phyloP scores from a whole-genome alignment of 441 rosid genomes.

The Arabidopsis lyrata region DNA sequence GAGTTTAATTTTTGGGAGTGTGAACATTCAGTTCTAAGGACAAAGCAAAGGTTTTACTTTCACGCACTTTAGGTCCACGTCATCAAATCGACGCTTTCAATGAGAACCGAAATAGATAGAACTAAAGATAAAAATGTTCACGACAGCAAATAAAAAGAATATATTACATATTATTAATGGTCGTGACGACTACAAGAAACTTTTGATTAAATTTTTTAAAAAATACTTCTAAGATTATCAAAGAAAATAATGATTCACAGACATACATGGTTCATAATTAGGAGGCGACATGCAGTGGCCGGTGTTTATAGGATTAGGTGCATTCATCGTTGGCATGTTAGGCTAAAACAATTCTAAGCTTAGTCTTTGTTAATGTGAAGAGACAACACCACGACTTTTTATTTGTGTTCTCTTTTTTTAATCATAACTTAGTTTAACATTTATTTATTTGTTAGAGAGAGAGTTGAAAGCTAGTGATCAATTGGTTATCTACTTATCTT shows the following conservation, averaged over 20 bases:
- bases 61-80: constrained; percentile 49
- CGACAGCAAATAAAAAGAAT: constrained; percentile 33
- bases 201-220: constrained; percentile 20
- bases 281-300: constrained; percentile 48
- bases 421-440: neutral
- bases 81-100: constrained; percentile 38
- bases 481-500: constrained; percentile 1
- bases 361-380: constrained; percentile 45
- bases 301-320: constrained; percentile 48
- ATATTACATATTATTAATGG: constrained; percentile 29
- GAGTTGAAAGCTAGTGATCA: constrained; percentile 34
- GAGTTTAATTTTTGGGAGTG: constrained; percentile 1
- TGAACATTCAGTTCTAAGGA: constrained; percentile 40
- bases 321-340: constrained; percentile 52
- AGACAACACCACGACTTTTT: constrained; percentile 42
- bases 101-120: constrained; percentile 28
- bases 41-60: constrained; percentile 48
- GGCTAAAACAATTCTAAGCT: constrained; percentile 37
- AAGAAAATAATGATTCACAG: constrained; percentile 38
- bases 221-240: constrained; percentile 13
- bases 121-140: constrained; percentile 42
- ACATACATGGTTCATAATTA: constrained; percentile 41
- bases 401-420: neutral
- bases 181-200: constrained; percentile 26
- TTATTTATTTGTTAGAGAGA: neutral